A percentile compares a stretch with the other conserved stretches of the same genome.
Evolutionary conservation across 352 stramenopile species (phyloP).

Genomic region (Globisporangium splendens): DNA sequence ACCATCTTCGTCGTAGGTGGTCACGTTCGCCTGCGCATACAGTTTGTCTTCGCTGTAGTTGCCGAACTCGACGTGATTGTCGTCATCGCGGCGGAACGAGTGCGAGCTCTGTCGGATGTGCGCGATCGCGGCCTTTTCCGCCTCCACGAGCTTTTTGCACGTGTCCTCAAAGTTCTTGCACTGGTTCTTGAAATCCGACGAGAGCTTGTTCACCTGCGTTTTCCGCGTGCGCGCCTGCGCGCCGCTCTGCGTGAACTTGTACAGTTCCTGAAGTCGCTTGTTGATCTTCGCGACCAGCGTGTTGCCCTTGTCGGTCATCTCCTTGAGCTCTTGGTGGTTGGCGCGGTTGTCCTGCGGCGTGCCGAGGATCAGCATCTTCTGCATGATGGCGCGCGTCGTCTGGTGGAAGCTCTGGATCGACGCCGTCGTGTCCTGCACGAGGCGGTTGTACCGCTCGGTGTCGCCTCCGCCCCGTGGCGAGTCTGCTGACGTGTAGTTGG

Average conservation of each 20-base stretch:
- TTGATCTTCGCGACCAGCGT: slow-evolving; percentile 60
- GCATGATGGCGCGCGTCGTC: slow-evolving; percentile 47
- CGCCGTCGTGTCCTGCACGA: slow-evolving; percentile 58
- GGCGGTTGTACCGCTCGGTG: slow-evolving; percentile 44
- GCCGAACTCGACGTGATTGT: slow-evolving; percentile 38
- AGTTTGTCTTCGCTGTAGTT: slow-evolving; percentile 71
- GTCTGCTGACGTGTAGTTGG: slow-evolving; percentile 49
- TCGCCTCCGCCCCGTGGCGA: slow-evolving; percentile 42
- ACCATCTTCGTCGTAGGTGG: slow-evolving; percentile 63
- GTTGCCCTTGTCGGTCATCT: slow-evolving; percentile 57
- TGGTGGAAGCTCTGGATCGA: slow-evolving; percentile 59
- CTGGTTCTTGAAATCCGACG: slow-evolving; percentile 62
- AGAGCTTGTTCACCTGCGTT: slow-evolving; percentile 54
- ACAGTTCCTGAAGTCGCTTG: slow-evolving; percentile 44
- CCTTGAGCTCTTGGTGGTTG: slow-evolving; percentile 61
- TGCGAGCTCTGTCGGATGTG: slow-evolving; percentile 48
- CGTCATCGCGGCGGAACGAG: slow-evolving; percentile 43
- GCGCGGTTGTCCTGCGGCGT: slow-evolving; percentile 51
- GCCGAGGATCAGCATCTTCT: slow-evolving; percentile 64
- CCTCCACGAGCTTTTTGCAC: slow-evolving; percentile 41
- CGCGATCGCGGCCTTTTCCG: slow-evolving; percentile 41
- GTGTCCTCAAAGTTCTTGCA: slow-evolving; percentile 55
- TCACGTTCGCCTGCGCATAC: slow-evolving; percentile 60
- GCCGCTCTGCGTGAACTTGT: slow-evolving; percentile 21
- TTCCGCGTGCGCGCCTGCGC: slow-evolving; percentile 35